phyloP scores from a whole-genome alignment of 2,329 filamentous ascomycete species.

The Fusarium sp. region DNA sequence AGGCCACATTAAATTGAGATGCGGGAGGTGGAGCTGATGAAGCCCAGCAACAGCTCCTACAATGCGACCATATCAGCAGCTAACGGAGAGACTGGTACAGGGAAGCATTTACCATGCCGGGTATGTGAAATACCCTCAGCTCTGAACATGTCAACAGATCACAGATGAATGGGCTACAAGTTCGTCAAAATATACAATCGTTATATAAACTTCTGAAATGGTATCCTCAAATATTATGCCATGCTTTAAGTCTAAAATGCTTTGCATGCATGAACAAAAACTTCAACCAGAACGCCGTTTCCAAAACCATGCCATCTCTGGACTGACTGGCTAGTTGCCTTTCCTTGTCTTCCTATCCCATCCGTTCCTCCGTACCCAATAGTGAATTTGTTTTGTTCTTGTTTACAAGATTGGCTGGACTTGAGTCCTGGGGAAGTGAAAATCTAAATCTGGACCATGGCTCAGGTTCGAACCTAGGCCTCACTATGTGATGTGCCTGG shows the following conservation, averaged over 20 bases:
- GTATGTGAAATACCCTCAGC: conserved; percentile 2
- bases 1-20: conserved; percentile 23
- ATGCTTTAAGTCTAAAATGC: conserved; percentile 32
- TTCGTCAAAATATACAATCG: conserved; percentile 23
- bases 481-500: conserved; percentile 46
- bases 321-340: conserved; percentile 16
- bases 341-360: conserved; percentile 14
- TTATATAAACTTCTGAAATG: conserved; percentile 39
- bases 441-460: neutral
- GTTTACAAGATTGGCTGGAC: neutral
- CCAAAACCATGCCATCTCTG: conserved; percentile 22
- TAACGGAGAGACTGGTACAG: conserved; percentile 20
- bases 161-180: neutral
- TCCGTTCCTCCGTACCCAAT: neutral
- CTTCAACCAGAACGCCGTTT: conserved; percentile 35
- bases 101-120: neutral
- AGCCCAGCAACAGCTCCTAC: conserved; percentile 19
- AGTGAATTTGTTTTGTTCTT: neutral
- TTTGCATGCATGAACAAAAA: conserved; percentile 26
- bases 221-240: conserved; percentile 36
- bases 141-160: neutral
- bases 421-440: neutral
- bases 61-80: conserved; percentile 3
- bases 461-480: conserved; percentile 16
- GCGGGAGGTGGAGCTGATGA: conserved; percentile 3